phyloP scores from a whole-genome alignment of 768 basidiomycete species.

The Mycena epipterygia region DNA sequence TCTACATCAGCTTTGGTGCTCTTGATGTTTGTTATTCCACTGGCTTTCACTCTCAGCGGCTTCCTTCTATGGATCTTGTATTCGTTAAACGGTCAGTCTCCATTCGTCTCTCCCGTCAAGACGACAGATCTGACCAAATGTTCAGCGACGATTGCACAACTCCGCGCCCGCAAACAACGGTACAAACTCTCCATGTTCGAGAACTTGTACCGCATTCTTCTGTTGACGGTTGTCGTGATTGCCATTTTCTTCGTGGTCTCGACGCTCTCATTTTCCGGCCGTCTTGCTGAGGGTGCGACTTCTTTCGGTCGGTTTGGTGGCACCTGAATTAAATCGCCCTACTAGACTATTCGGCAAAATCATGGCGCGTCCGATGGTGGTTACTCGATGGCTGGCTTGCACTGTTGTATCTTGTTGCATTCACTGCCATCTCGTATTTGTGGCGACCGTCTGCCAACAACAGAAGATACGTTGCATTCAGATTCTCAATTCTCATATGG shows the following conservation, averaged over 20 bases:
- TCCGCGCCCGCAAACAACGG: slow-evolving; percentile 86
- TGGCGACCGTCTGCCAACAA: slow-evolving; percentile 96
- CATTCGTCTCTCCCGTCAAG: not conserved
- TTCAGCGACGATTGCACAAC: slow-evolving; percentile 88
- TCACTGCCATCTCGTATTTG: slow-evolving; percentile 85
- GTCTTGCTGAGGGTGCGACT: slow-evolving; percentile 85
- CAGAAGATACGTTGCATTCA: slow-evolving; percentile 73
- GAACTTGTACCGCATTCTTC: slow-evolving; percentile 85
- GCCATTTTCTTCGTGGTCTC: slow-evolving; percentile 94
- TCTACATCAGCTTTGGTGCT: slow-evolving; percentile 88
- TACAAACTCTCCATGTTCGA: slow-evolving; percentile 93
- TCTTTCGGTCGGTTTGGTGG: slow-evolving; percentile 19
- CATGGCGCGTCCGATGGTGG: slow-evolving; percentile 96
- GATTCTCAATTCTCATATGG: slow-evolving; percentile 17
- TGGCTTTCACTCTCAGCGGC: slow-evolving; percentile 94
- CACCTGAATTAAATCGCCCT: not conserved
- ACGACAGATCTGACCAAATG: not conserved
- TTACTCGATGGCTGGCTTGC: slow-evolving; percentile 95
- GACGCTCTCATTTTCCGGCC: slow-evolving; percentile 90
- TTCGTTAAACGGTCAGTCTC: slow-evolving; percentile 79
- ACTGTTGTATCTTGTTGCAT: slow-evolving; percentile 87
- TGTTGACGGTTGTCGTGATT: slow-evolving; percentile 86
- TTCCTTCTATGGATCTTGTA: slow-evolving; percentile 98
- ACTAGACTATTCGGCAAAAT: slow-evolving; percentile 90
- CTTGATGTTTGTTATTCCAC: slow-evolving; percentile 91